These are phyloP conservation scores for Botrytis paeoniae DNA, from an alignment of 2,329 filamentous ascomycete species.

Conservation along the genomic window DNA sequence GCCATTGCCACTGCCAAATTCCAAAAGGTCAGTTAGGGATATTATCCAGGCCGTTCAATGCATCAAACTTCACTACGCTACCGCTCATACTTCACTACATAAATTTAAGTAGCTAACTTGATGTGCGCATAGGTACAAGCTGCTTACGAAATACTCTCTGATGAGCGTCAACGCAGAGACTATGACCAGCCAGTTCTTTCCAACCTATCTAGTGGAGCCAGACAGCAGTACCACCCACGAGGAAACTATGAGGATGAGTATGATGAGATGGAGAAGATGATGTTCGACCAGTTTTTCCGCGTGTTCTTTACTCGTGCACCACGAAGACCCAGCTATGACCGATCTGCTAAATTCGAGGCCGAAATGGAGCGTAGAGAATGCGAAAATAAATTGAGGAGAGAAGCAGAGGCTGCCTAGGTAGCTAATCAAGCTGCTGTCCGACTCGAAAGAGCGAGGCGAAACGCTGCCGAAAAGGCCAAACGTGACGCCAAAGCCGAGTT, in stretches of 20 bases:
- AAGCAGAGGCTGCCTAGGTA: neutral
- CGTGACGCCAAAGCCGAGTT: neutral
- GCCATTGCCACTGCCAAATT: slow-evolving; percentile 24
- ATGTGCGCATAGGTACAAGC: slow-evolving; percentile 18
- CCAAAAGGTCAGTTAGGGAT: slow-evolving; percentile 20
- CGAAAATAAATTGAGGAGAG: neutral
- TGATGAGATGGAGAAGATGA: neutral
- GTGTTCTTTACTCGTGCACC: neutral
- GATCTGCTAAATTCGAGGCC: no score
- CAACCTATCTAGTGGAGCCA: neutral
- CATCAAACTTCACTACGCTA: neutral
- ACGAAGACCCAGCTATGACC: neutral
- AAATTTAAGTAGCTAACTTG: neutral
- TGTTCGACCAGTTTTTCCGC: neutral
- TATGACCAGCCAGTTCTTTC: slow-evolving; percentile 19
- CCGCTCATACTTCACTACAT: neutral
- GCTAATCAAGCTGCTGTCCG: neutral
- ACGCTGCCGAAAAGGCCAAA: slow-evolving; percentile 1
- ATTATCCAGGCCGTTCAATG: neutral
- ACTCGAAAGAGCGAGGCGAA: neutral
- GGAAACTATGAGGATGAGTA: neutral
- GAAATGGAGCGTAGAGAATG: neutral
- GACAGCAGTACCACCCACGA: neutral
- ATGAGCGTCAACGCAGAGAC: slow-evolving; percentile 9
- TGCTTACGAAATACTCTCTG: slow-evolving; percentile 27